Base-by-base conservation (phyloP, 2,329 filamentous ascomycete genomes). In the Pseudogymnoascus sp. region DNA sequence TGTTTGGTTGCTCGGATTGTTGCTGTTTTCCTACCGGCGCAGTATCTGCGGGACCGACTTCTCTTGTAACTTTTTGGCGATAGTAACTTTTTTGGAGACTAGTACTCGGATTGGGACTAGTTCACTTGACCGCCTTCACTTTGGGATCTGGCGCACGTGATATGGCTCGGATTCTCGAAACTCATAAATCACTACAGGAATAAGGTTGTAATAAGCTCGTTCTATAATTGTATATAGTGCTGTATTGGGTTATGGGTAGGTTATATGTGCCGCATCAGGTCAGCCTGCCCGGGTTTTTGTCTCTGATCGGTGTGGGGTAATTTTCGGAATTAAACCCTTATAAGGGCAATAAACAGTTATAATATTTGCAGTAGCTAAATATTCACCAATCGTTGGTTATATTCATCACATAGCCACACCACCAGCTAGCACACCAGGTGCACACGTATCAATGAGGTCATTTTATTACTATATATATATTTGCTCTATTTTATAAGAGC, bases 61-160 rank as follows among this genome's bases (percentile, higher is more conserved):
- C 50, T 56, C 50, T 56, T 56, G 50, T 42, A 60, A 42, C 59
- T 42, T 60, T 60, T 38, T 38, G 33, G 59, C 15, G 33, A 60
- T 60, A 37, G 33, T 19, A 60, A 60, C 59, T 60, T 60, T 60
- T 60, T 60, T 60, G 59, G 59, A 60, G 59, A 19, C 59, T 60
- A 60, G 59, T 42, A 42, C 23, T 60, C 59, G n/a, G 59, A 60
- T 60, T 26, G 19, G 59, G 37, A 6, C 59, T 60, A 60, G 59
- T 60, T 56, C 6, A 33, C 50, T 56, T 56, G 50, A 56, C 50
- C 50, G 50, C 50, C 50, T 56, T 56, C 50, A 56, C 29, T 19
- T 56, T 33, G n/a, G 29, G 50, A 56, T 56, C 29, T 33, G 11
- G 4, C 10, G 5, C 50, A 56, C 50, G 50, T 56, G 50, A 56